Percentiles rank a stretch among this genome's conserved stretches.
phyloP scores from a whole-genome alignment of 176 grass and related monocot species.

The Juncus inflexus region DNA sequence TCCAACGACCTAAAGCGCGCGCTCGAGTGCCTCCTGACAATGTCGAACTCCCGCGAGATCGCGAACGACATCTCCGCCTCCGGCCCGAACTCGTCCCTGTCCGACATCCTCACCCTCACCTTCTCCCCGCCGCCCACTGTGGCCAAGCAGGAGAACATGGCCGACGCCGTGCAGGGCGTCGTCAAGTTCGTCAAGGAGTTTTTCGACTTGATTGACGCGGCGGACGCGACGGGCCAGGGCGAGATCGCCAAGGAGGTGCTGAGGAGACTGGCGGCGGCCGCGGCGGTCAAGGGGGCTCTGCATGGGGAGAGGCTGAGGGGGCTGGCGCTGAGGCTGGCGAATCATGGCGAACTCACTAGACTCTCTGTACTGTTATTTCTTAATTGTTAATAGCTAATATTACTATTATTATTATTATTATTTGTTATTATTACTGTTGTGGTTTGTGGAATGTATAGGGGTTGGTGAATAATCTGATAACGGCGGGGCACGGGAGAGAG shows the following conservation, averaged over 20 bases:
- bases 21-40: slow-evolving; percentile 92
- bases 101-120: slow-evolving; percentile 93
- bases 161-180: slow-evolving; percentile 91
- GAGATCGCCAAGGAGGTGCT: slow-evolving; percentile 91
- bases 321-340: slow-evolving; percentile 82
- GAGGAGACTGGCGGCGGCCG: slow-evolving; percentile 91
- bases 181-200: slow-evolving; percentile 99
- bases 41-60: slow-evolving; percentile 94
- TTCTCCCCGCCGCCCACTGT: slow-evolving; percentile 57
- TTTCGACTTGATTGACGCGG: slow-evolving; percentile 90
- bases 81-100: slow-evolving; percentile 48
- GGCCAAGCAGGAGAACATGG: slow-evolving; percentile 95
- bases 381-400: no score
- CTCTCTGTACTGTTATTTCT: slow-evolving; percentile 49
- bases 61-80: slow-evolving; percentile 54
- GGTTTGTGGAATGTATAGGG: slow-evolving; percentile 49
- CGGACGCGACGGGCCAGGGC: slow-evolving; percentile 95
- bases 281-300: slow-evolving; percentile 93
- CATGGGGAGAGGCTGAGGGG: slow-evolving; percentile 86
- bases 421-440: neutral
- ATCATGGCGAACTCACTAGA: slow-evolving; percentile 96
- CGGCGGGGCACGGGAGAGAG: slow-evolving; percentile 85
- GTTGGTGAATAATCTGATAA: slow-evolving; percentile 77
- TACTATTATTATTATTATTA: neutral
- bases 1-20: slow-evolving; percentile 96